Base-by-base conservation (phyloP, 495 filamentous ascomycete species). In the Aspergillus diversus region DNA sequence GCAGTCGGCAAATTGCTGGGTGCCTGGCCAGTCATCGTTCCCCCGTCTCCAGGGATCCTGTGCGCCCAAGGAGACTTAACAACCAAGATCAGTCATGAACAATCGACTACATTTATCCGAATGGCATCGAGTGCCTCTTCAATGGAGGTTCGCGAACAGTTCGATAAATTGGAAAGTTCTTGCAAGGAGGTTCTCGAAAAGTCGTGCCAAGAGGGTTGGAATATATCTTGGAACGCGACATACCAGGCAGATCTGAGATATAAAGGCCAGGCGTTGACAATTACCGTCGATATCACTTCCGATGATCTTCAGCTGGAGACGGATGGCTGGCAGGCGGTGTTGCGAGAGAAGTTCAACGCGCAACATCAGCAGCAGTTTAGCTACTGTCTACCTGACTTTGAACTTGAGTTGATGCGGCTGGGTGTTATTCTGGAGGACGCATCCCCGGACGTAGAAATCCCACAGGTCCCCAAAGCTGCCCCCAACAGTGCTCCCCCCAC, bases 1-100 rank as follows among this genome's bases (percentile, higher is more conserved):
- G 73, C 78, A 6, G 67, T 84, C 2, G 81, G 80, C 7, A 74
- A 81, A 63, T 73, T 84, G 1, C 69, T 84, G 0, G 78, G 80
- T 0, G 77, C 79, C 6, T 84, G 77, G 75, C 80, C 80, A 2
- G 80, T 84, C 15, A 84, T 84, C 56, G 71, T 84, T 2, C 81
- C 81, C 17, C 80, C 80, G 1, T 79, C 80, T 0, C 81, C 81
- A 9, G 81, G 80, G 6, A 81, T 78, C 27, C 70, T 84, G 0
- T 84, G 81, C 59, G 80, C 81, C 5, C 78, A 78, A 58, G 81
- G 80, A 3, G 81, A 84, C 68, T 75, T 75, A 1, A 80, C 77
- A 5, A 84, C 81, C 0, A 77, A 78, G 60, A 69, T 84, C 53
- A 74, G 75, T 42, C 80, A 80, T 59, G 76, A 80, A 17, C 70